These are phyloP conservation scores for Malus orientalis DNA, from an alignment of 306 rosid species.

Conservation along the genomic window DNA sequence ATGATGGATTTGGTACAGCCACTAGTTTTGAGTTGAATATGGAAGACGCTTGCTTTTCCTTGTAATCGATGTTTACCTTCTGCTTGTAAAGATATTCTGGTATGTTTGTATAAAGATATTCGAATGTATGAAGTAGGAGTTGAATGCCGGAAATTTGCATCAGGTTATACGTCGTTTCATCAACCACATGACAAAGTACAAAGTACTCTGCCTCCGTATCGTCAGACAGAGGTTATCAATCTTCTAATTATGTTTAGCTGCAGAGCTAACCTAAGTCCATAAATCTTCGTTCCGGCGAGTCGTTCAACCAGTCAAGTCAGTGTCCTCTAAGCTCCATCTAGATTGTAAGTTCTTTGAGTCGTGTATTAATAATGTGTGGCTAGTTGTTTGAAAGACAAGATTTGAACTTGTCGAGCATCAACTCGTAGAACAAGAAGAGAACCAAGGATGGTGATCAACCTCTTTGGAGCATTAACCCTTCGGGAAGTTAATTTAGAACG, in stretches of 20 bases:
- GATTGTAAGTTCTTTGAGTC: too few relatives aligned
- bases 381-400: background rate
- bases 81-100: slow-evolving; percentile 17
- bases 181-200: background rate
- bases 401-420: background rate
- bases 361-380: background rate
- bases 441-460: background rate
- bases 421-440: background rate
- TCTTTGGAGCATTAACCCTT: background rate
- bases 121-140: slow-evolving; percentile 1
- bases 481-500: background rate
- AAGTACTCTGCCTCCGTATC: too few relatives aligned
- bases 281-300: background rate
- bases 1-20: slow-evolving; percentile 9
- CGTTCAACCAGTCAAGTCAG: too few relatives aligned
- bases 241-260: background rate
- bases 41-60: slow-evolving; percentile 1
- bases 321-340: too few relatives aligned
- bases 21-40: slow-evolving; percentile 2
- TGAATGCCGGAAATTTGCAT: background rate
- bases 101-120: slow-evolving; percentile 14
- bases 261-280: background rate
- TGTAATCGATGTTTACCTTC: slow-evolving; percentile 10
- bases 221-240: background rate
- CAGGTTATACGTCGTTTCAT: background rate